Evolutionary conservation across 1,284 basidiomycete genomes (phyloP).

Genomic region (Rhodotorula sp.): DNA sequence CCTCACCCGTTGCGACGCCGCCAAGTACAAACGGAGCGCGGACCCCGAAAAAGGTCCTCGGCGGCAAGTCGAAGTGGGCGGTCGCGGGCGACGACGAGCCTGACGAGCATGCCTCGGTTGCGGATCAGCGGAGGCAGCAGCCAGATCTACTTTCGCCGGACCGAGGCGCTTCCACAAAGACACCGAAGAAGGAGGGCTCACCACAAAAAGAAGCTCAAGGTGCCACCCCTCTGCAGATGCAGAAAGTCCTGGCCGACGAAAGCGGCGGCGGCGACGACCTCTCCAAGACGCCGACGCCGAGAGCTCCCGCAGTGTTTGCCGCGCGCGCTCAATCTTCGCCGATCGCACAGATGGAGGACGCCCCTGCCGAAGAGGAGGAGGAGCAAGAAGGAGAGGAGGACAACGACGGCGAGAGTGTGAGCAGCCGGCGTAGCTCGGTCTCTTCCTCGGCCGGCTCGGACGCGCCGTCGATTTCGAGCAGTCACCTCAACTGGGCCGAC

Average conservation of each 20-base stretch:
- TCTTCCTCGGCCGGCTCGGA: not conserved
- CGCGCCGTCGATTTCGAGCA: not conserved
- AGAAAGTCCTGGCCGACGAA: not conserved
- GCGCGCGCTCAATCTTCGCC: not conserved
- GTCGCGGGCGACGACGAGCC: slow-evolving; percentile 15
- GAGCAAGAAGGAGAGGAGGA: not conserved
- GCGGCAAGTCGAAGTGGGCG: slow-evolving; percentile 27
- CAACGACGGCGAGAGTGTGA: not conserved
- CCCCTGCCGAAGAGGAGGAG: not conserved
- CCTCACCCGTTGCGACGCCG: too few species aligned
- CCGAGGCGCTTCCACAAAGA: not conserved
- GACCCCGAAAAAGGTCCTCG: slow-evolving; percentile 12
- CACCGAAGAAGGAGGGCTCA: not conserved
- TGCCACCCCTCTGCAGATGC: not conserved
- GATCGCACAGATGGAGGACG: not conserved
- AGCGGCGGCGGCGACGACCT: not conserved
- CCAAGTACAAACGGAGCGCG: not conserved
- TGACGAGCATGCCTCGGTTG: slow-evolving; percentile 11
- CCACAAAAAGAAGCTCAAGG: not conserved
- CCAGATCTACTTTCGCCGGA: not conserved
- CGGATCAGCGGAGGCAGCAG: not conserved
- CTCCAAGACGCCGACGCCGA: not conserved
- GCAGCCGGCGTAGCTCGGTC: not conserved
- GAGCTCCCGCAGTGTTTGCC: not conserved
- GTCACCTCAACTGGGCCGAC: slow-evolving; percentile 28